phyloP scores from a whole-genome alignment of 257 asterid genomes.

The Solanum rostratum region DNA sequence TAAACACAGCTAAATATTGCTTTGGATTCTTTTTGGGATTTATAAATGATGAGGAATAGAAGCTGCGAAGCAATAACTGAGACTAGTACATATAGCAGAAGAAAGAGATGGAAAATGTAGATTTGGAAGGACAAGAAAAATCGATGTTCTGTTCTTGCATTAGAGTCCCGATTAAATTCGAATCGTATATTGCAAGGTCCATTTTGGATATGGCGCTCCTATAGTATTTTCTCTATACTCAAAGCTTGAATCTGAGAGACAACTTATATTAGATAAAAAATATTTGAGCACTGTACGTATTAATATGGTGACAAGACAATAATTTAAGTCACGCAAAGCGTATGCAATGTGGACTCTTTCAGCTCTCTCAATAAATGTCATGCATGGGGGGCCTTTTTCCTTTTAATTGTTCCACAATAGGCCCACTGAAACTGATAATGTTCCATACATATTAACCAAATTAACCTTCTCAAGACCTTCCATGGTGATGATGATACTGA shows the following conservation, averaged over 20 bases:
- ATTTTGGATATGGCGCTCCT: no score
- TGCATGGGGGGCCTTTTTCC: constrained; percentile 21
- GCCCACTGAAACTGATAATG: neutral
- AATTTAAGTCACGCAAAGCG: constrained; percentile 48
- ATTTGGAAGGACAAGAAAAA: neutral
- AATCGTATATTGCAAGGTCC: no score
- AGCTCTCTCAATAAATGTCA: neutral
- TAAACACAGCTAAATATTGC: neutral
- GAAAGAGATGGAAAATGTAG: neutral
- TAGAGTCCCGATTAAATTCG: no score
- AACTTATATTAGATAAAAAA: neutral
- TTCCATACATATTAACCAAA: neutral
- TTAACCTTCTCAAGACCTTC: neutral
- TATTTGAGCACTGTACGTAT: neutral
- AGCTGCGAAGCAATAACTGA: neutral
- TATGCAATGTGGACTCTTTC: constrained; percentile 11
- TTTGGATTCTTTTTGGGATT: neutral
- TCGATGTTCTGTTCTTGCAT: no score
- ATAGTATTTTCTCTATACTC: no score
- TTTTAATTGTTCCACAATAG: neutral
- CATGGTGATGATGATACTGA: neutral
- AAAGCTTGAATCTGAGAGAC: no score
- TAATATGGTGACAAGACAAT: constrained; percentile 7
- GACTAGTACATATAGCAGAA: neutral
- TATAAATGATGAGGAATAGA: neutral